Percentiles rank a stretch among this genome's conserved stretches.
phyloP scores from a whole-genome alignment of 345 rosid genomes.

The Citrus mangshanensis region DNA sequence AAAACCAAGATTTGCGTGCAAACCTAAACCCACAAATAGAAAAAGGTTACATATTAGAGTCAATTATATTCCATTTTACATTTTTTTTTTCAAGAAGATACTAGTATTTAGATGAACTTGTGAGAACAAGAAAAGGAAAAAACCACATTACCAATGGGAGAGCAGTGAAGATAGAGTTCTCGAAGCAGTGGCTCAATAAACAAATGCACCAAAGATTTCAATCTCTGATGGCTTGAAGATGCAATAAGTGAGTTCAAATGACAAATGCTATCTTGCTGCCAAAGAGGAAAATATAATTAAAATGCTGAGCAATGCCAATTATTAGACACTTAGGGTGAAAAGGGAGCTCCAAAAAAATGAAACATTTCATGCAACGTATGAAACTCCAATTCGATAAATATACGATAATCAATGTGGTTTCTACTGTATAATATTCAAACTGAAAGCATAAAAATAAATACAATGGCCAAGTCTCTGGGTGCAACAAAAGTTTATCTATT shows the following conservation, averaged over 20 bases:
- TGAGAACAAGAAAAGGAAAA: conserved; percentile 4
- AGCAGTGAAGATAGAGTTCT: conserved; percentile 47
- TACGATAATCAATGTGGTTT: background rate
- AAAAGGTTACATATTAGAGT: background rate
- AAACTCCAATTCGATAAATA: background rate
- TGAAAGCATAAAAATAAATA: background rate
- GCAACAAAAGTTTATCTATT: background rate
- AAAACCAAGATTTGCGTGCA: conserved; percentile 49
- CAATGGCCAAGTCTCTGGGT: background rate
- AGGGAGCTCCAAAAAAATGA: background rate
- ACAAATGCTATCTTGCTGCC: conserved; percentile 46
- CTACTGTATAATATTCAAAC: background rate
- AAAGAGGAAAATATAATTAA: conserved; percentile 5
- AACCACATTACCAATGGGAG: conserved; percentile 39
- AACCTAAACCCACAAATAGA: conserved; percentile 30
- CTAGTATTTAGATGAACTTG: conserved; percentile 5
- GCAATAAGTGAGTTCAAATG: conserved; percentile 46
- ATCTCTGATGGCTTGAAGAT: conserved; percentile 58
- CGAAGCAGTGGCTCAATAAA: conserved; percentile 56
- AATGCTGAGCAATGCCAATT: background rate
- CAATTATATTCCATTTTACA: conserved; percentile 8
- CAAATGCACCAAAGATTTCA: conserved; percentile 41
- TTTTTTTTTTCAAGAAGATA: background rate
- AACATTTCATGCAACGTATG: background rate
- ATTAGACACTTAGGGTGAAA: background rate